Conservation (phyloP, 2,329 filamentous ascomycete genomes). For the Thielaviopsis ethacetica region DNA sequence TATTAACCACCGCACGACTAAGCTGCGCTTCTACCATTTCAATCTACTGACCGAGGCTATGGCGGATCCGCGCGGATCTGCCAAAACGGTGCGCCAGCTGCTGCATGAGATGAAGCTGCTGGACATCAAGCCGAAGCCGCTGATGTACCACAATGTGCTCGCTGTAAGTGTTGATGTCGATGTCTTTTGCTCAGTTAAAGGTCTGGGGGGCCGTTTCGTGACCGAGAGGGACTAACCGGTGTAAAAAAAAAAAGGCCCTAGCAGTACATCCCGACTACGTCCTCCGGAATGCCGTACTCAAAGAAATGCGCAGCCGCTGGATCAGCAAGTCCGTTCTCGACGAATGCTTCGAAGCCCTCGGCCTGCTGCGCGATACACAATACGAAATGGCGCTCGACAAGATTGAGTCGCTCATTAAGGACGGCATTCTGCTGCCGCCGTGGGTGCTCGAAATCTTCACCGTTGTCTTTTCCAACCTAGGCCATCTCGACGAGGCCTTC, state of each 20-base stretch:
- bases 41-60: constrained; percentile 61
- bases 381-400: constrained; percentile 64
- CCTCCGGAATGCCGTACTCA: constrained; percentile 52
- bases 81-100: constrained; percentile 42
- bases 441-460: constrained; percentile 73
- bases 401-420: constrained; percentile 48
- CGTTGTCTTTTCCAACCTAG: constrained; percentile 52
- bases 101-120: constrained; percentile 54
- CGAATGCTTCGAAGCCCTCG: constrained; percentile 48
- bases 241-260: constrained; percentile 33
- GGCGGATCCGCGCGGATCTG: constrained; percentile 49
- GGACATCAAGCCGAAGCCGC: constrained; percentile 45
- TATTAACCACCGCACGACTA: constrained; percentile 35
- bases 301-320: constrained; percentile 62
- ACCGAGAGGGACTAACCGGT: neutral
- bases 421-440: constrained; percentile 36
- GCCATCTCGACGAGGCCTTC: constrained; percentile 64
- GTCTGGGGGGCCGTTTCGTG: neutral
- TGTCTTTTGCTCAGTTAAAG: neutral
- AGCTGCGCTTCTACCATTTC: constrained; percentile 46
- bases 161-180: constrained; percentile 29
- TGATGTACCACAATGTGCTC: constrained; percentile 55
- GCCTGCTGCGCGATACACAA: constrained; percentile 64
- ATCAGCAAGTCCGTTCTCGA: constrained; percentile 31
- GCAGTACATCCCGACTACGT: constrained; percentile 76